Evolutionary conservation across 2,329 filamentous ascomycete genomes (phyloP).

Genomic region (Alternaria postmessia): DNA sequence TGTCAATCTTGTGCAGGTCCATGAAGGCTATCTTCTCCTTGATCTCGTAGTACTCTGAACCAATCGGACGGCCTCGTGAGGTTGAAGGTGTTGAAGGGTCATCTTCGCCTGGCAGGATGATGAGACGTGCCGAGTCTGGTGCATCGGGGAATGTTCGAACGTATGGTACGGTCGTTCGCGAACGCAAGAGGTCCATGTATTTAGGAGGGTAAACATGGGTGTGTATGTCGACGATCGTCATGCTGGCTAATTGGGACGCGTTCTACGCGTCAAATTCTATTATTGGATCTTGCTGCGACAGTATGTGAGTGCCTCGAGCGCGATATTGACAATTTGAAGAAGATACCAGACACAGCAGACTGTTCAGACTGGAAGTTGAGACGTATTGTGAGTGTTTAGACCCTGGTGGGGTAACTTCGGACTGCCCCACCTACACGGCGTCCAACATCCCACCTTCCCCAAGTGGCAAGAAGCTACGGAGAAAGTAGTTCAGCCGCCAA

Average conservation of each 20-base stretch:
- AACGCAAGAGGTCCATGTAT: conserved; percentile 65
- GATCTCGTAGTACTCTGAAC: conserved; percentile 82
- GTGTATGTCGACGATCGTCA: conserved; percentile 66
- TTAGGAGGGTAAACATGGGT: conserved; percentile 70
- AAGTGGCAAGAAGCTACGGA: conserved; percentile 30
- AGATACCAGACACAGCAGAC: neutral
- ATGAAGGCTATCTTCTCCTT: conserved; percentile 85
- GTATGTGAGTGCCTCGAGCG: neutral
- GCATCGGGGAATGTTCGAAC: conserved; percentile 70
- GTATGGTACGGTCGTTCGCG: conserved; percentile 70
- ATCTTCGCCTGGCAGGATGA: conserved; percentile 69
- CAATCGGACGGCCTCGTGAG: conserved; percentile 81
- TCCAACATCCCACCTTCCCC: conserved; percentile 44
- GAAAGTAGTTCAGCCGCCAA: conserved; percentile 1
- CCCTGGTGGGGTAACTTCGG: conserved; percentile 32
- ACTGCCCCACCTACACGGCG: conserved; percentile 35
- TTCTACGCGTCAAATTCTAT: neutral
- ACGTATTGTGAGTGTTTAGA: conserved; percentile 20
- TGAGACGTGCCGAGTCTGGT: conserved; percentile 66
- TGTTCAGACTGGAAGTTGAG: neutral
- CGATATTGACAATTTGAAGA: neutral
- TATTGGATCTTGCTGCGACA: neutral
- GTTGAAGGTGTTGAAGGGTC: conserved; percentile 58
- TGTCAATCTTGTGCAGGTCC: conserved; percentile 81
- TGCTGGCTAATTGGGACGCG: conserved; percentile 22